A percentile compares a stretch with the other conserved stretches of the same genome.
phyloP scores from a whole-genome alignment of 257 asterid genomes.

The Apocynum venetum region DNA sequence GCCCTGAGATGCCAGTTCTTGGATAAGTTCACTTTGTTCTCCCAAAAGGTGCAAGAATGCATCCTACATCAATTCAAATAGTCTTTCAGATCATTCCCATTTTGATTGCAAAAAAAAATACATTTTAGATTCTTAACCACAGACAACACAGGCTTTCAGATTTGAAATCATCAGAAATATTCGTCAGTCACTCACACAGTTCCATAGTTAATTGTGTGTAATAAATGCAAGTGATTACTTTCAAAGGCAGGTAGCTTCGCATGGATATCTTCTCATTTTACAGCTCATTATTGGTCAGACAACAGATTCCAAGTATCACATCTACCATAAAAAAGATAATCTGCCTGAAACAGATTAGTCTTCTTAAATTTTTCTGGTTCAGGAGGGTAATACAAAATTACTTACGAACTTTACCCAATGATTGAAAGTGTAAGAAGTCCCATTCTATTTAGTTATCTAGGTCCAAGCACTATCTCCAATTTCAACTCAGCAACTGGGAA shows the following conservation, averaged over 20 bases:
- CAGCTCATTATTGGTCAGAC: not conserved
- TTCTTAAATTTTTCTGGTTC: not conserved
- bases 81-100: not conserved
- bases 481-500: not conserved
- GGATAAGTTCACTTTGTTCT: constrained; percentile 92
- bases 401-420: not conserved
- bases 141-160: not conserved
- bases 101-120: not conserved
- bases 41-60: constrained; percentile 91
- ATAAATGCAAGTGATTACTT: not conserved
- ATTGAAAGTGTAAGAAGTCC: not conserved
- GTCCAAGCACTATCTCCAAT: not conserved
- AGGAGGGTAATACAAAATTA: not conserved
- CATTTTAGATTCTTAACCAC: not conserved
- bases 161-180: not conserved
- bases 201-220: not conserved
- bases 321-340: not conserved
- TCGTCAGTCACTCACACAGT: not conserved
- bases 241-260: not conserved
- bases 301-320: not conserved
- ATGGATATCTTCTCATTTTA: no score
- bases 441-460: not conserved
- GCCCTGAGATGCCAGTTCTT: constrained; percentile 99
- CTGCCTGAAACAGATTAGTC: not conserved
- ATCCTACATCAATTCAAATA: constrained; percentile 51